These are phyloP conservation scores for Ceriops tagal DNA, from an alignment of 345 rosid species.

Conservation along the genomic window DNA sequence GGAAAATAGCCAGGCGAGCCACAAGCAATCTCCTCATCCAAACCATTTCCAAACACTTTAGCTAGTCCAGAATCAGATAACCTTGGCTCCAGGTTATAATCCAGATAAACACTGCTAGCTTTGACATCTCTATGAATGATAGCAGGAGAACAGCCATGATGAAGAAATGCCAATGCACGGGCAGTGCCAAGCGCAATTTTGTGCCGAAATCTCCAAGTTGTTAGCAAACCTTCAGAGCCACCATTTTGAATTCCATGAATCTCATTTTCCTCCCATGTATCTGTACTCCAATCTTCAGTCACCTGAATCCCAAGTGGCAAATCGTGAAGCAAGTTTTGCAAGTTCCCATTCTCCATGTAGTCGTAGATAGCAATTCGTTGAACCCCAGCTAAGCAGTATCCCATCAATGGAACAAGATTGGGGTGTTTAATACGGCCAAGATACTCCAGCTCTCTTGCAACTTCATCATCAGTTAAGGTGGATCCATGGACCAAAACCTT, in stretches of 20 bases:
- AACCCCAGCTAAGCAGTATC: slow-evolving; percentile 91
- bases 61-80: slow-evolving; percentile 86
- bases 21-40: slow-evolving; percentile 61
- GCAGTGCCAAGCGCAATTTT: slow-evolving; percentile 85
- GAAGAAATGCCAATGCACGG: slow-evolving; percentile 86
- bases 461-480: slow-evolving; percentile 83
- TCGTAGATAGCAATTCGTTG: slow-evolving; percentile 93
- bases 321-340: slow-evolving; percentile 85
- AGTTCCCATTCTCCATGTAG: slow-evolving; percentile 96
- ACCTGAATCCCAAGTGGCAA: slow-evolving; percentile 77
- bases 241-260: slow-evolving; percentile 57
- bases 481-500: slow-evolving; percentile 93
- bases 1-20: slow-evolving; percentile 82
- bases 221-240: slow-evolving; percentile 57
- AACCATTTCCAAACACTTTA: slow-evolving; percentile 70
- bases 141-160: slow-evolving; percentile 92
- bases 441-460: slow-evolving; percentile 80
- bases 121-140: slow-evolving; percentile 85
- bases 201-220: slow-evolving; percentile 82
- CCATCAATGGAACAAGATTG: slow-evolving; percentile 84
- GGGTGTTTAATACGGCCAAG: slow-evolving; percentile 90
- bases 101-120: slow-evolving; percentile 87
- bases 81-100: slow-evolving; percentile 76
- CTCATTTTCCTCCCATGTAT: slow-evolving; percentile 79
- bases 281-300: slow-evolving; percentile 83